A percentile compares a stretch with the other conserved stretches of the same genome.
Conservation (phyloP, 768 basidiomycete genomes). For the Lactifluus rugatus region DNA sequence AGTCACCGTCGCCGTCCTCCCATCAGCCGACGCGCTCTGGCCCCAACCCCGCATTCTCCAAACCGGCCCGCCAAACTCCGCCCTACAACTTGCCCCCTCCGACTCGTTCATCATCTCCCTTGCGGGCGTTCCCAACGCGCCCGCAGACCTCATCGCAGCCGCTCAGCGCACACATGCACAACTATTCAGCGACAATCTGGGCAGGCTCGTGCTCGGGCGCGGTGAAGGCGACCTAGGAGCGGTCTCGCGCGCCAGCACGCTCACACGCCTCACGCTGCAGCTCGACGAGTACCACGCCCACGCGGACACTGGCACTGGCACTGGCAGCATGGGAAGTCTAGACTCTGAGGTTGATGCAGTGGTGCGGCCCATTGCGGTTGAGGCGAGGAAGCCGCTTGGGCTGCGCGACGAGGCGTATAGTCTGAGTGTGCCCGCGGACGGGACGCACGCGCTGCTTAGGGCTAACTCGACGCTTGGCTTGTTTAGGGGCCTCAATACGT, state of each 20-base stretch:
- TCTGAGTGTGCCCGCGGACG: conserved; percentile 32
- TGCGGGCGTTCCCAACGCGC: conserved; percentile 31
- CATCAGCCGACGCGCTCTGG: conserved; percentile 27
- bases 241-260: conserved; percentile 32
- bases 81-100: conserved; percentile 32
- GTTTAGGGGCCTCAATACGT: conserved; percentile 46
- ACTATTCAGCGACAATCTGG: conserved; percentile 41
- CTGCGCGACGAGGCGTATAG: conserved; percentile 37
- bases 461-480: conserved; percentile 43
- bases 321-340: background rate
- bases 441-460: conserved; percentile 28
- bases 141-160: conserved; percentile 51
- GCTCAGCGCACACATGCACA: conserved; percentile 36
- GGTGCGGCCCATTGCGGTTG: conserved; percentile 25
- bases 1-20: conserved; percentile 19
- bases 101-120: conserved; percentile 40
- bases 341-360: too few species aligned
- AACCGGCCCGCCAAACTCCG: conserved; percentile 22
- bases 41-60: conserved; percentile 27
- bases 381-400: conserved; percentile 29
- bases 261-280: conserved; percentile 37
- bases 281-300: conserved; percentile 27
- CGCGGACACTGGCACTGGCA: background rate
- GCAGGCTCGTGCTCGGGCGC: conserved; percentile 49
- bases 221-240: conserved; percentile 37